Evolutionary conservation across 1,284 basidiomycete genomes (phyloP), one percentile per base, ranked within the genome.

Genomic region (Melanopsichium pennsylvanicum): DNA sequence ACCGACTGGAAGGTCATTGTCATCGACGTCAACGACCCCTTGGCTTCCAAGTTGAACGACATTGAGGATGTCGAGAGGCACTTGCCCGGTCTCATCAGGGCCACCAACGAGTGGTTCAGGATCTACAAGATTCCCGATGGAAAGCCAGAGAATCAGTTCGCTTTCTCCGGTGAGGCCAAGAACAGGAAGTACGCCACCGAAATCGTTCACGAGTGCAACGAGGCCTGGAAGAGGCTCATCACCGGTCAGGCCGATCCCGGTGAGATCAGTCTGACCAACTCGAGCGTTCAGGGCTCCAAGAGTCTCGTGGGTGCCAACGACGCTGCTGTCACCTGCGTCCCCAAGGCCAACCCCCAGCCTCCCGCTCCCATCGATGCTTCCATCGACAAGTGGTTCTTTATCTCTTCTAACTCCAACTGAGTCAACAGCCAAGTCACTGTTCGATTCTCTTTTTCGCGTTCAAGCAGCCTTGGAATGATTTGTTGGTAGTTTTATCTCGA

Each of bases 41-140:
- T 98, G 63, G 96, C 96, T 27, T 85, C 90, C 80, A 93, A 95
- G 84, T 87, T 99, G 81, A 98, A 98, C 84, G 96, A 98, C 84
- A 93, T 98, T 69, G 96, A 98, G 85, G 96, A 98, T 81, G 94
- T 99, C 78, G 96, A 98, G 86, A 88, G 94, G 73, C 95, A 98
- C 84, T 88, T 97, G 47, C 96, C 96, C 44, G 96, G 96, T 68
- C 86, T 98, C 76, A 73, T 76, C 62, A 71, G 74, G 63, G 93
- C 93, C 26, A 96, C 94, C 62, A 97, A 96, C 82, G 95, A 97
- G 50, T 79, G 75, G 76, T 70, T 50, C 73, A 90, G 91, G 82
- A 97, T 97, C 85, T 97, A 97, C 90, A 97, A 97, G 59, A 86
- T 86, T 82, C 86, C 95, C 82, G 95, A 99, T 82, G 95, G 94